A percentile compares a stretch with the other conserved stretches of the same genome.
phyloP scores from a whole-genome alignment of 2,329 filamentous ascomycete genomes.

The Sporothrix euskadiensis region DNA sequence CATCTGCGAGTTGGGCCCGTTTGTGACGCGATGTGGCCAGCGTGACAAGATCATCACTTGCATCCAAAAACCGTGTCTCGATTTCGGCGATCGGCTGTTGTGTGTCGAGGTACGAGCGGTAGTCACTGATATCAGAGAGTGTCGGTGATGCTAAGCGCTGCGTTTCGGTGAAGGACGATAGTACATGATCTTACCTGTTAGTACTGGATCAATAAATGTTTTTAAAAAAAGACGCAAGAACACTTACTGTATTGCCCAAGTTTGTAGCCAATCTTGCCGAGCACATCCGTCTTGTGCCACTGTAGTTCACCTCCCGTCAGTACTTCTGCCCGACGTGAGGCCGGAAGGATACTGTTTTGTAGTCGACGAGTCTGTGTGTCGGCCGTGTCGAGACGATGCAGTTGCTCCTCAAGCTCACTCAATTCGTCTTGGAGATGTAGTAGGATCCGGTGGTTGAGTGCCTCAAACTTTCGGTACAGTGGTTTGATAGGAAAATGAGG shows the following conservation, averaged over 20 bases:
- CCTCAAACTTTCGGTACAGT: slow-evolving; percentile 80
- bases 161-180: slow-evolving; percentile 58
- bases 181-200: slow-evolving; percentile 47
- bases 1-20: neutral
- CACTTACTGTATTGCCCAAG: slow-evolving; percentile 57
- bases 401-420: slow-evolving; percentile 74
- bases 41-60: slow-evolving; percentile 56
- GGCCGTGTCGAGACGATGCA: slow-evolving; percentile 65
- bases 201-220: neutral
- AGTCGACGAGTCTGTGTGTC: slow-evolving; percentile 52
- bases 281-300: slow-evolving; percentile 59
- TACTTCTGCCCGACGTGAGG: slow-evolving; percentile 60
- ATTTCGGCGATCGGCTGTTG: slow-evolving; percentile 56
- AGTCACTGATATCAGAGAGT: slow-evolving; percentile 47
- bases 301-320: slow-evolving; percentile 58
- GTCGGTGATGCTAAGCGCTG: slow-evolving; percentile 53
- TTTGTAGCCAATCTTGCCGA: slow-evolving; percentile 65
- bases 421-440: slow-evolving; percentile 86
- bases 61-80: slow-evolving; percentile 62
- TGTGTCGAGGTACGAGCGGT: slow-evolving; percentile 54
- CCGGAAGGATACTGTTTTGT: slow-evolving; percentile 52
- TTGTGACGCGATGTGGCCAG: slow-evolving; percentile 33
- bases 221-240: neutral
- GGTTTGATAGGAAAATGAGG: slow-evolving; percentile 47
- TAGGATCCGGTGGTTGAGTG: slow-evolving; percentile 77